A percentile compares a stretch with the other conserved stretches of the same genome.
Conservation (phyloP, 2,329 filamentous ascomycete genomes). For the Nectriaceae sp. region DNA sequence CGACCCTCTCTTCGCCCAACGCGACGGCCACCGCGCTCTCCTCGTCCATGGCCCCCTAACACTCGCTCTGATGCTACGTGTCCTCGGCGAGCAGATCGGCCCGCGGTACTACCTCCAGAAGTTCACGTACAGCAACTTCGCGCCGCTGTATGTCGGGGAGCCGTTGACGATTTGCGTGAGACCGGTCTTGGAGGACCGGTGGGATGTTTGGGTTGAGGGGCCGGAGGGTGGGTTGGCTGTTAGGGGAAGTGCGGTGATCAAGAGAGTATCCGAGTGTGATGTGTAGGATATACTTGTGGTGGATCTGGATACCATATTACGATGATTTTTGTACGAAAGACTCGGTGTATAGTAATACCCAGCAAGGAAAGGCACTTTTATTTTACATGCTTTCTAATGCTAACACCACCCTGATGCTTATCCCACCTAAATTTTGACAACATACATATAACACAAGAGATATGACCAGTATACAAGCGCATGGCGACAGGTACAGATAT, state of each 20-base stretch:
- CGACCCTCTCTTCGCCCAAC: slow-evolving; percentile 68
- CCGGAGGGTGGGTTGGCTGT: slow-evolving; percentile 63
- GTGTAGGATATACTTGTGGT: not conserved
- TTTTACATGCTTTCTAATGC: not conserved
- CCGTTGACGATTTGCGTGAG: slow-evolving; percentile 69
- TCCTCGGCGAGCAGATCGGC: slow-evolving; percentile 44
- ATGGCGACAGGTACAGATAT: not conserved
- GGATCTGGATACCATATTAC: not conserved
- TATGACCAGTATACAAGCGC: not conserved
- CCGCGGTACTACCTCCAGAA: slow-evolving; percentile 43
- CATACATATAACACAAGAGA: not conserved
- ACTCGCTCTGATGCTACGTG: slow-evolving; percentile 73
- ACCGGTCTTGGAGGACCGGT: slow-evolving; percentile 41
- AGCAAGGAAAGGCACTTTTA: not conserved
- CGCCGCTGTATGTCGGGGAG: slow-evolving; percentile 77
- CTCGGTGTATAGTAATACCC: not conserved
- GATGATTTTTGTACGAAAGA: not conserved
- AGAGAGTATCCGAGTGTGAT: too few species aligned
- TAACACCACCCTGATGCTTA: not conserved
- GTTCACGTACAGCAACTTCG: slow-evolving; percentile 79
- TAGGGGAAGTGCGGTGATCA: slow-evolving; percentile 49
- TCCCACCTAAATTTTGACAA: not conserved
- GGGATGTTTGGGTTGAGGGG: slow-evolving; percentile 68
- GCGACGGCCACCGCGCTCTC: slow-evolving; percentile 73
- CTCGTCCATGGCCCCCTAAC: slow-evolving; percentile 88